These are phyloP conservation scores for Mycosphaerelloides madeirae DNA, from an alignment of 2,329 filamentous ascomycete species.

Conservation along the genomic window DNA sequence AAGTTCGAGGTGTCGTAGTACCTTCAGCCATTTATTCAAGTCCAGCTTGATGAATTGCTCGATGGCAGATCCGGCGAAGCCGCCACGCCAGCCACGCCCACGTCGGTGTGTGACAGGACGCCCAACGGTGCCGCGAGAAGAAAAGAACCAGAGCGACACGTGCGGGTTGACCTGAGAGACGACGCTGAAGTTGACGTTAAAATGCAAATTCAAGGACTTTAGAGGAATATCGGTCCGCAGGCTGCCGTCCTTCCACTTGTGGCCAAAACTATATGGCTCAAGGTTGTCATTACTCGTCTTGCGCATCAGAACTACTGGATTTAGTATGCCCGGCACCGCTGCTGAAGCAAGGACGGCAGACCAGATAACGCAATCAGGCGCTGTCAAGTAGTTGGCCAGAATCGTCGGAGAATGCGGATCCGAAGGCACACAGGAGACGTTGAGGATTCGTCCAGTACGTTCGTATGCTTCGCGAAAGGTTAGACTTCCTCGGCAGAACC, in stretches of 20 bases:
- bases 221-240: slow-evolving; percentile 92
- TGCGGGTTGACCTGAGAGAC: slow-evolving; percentile 88
- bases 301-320: slow-evolving; percentile 88
- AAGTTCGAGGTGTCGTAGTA: slow-evolving; percentile 85
- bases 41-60: slow-evolving; percentile 97
- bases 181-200: slow-evolving; percentile 97
- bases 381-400: slow-evolving; percentile 89
- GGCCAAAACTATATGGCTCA: slow-evolving; percentile 88
- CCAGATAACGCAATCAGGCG: slow-evolving; percentile 97
- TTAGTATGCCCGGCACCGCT: slow-evolving; percentile 91
- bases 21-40: slow-evolving; percentile 95
- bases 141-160: slow-evolving; percentile 98
- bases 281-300: slow-evolving; percentile 73
- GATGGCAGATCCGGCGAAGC: slow-evolving; percentile 84
- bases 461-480: slow-evolving; percentile 95
- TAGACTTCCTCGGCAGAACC: slow-evolving; percentile 87
- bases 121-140: slow-evolving; percentile 83
- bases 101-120: slow-evolving; percentile 89
- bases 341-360: slow-evolving; percentile 91
- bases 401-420: slow-evolving; percentile 92
- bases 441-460: slow-evolving; percentile 87
- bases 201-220: slow-evolving; percentile 88
- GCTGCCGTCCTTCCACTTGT: slow-evolving; percentile 98
- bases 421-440: slow-evolving; percentile 91
- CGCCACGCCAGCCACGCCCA: slow-evolving; percentile 91